Conservation (phyloP, 169 alveolate genomes). For the Plasmodium adleri region DNA sequence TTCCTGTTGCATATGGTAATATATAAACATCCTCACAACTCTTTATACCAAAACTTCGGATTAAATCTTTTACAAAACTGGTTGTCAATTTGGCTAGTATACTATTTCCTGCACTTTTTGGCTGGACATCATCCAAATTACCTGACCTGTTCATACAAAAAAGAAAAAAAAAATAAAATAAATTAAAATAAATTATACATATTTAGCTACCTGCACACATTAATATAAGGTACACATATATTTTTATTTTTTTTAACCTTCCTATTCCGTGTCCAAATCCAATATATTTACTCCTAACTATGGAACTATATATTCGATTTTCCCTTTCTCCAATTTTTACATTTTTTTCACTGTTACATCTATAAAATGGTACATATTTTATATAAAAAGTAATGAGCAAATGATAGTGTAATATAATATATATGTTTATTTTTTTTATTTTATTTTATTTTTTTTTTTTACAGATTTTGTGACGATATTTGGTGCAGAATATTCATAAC, state of each 20-base stretch:
- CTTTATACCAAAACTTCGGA: conserved; percentile 54
- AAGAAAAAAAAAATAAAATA: background rate
- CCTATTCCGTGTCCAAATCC: conserved; percentile 78
- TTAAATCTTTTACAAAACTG: conserved; percentile 34
- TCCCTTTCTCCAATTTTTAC: conserved; percentile 75
- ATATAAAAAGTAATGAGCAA: background rate
- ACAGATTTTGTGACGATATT: conserved; percentile 72
- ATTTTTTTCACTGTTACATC: conserved; percentile 74
- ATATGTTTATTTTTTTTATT: background rate
- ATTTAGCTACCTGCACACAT: background rate
- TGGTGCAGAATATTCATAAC: conserved; percentile 59
- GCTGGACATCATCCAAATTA: conserved; percentile 67
- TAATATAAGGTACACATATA: background rate
- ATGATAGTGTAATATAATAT: background rate
- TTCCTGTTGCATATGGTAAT: conserved; percentile 77
- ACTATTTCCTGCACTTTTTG: conserved; percentile 70
- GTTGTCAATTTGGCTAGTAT: conserved; percentile 51
- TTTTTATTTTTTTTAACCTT: conserved; percentile 20
- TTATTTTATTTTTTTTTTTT: conserved; percentile 4
- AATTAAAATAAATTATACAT: background rate
- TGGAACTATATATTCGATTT: conserved; percentile 46
- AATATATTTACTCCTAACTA: conserved; percentile 59
- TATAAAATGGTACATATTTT: conserved; percentile 6
- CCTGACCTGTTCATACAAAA: conserved; percentile 50
- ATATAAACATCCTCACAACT: conserved; percentile 70